Evolutionary conservation across 495 filamentous ascomycete species (phyloP), one percentile per base, ranked within the genome.

Genomic region (Rostrohypoxylon terebratum): DNA sequence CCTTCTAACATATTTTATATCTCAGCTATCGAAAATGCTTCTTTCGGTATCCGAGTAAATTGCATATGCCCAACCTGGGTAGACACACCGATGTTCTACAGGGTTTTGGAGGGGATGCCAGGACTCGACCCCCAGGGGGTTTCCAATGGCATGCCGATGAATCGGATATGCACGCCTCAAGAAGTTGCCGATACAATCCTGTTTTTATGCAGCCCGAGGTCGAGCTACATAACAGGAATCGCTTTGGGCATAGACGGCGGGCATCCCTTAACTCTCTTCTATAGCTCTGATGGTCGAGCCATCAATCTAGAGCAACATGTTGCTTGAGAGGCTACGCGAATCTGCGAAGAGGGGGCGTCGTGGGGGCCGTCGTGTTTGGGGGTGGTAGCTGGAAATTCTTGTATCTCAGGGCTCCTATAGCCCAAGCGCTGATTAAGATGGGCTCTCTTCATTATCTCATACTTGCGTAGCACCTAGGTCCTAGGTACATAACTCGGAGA

Each of bases 121-220:
- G 20, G 5, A 0, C 13, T 65, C 7, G 40, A 47, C 7, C 31
- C 9, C 0, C 31, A 45, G 8, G 36, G 59, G 18, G 73, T 78
- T 11, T 47, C 67, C 16, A 36, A 25, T 1, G 64, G 53, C 7
- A 36, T 75, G 5, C 80, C 84, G 0, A 67, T 85, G 51, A 78
- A 78, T 4, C 70, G 83, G 0, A 72, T 80, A 54, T 84, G 81
- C 3, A 4, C 23, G 0, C 59, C 77, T 1, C 78, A 85, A 20
- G 85, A 86, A 53, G 69, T 86, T 1, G 76, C 81, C 0, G 81
- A 87, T 74, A 77, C 80, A 1, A 73, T 80, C 1, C 66, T 86
- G 11, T 82, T 85, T 58, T 31, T 86, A 48, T 78, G 75, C 5
- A 83, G 83, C 20, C 78, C 83, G 0, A 68, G 73, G 44, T 78